A percentile compares a stretch with the other conserved stretches of the same genome.
These are phyloP conservation scores for Fusarium robinianum DNA, from an alignment of 2,329 filamentous ascomycete species.

Conservation along the genomic window DNA sequence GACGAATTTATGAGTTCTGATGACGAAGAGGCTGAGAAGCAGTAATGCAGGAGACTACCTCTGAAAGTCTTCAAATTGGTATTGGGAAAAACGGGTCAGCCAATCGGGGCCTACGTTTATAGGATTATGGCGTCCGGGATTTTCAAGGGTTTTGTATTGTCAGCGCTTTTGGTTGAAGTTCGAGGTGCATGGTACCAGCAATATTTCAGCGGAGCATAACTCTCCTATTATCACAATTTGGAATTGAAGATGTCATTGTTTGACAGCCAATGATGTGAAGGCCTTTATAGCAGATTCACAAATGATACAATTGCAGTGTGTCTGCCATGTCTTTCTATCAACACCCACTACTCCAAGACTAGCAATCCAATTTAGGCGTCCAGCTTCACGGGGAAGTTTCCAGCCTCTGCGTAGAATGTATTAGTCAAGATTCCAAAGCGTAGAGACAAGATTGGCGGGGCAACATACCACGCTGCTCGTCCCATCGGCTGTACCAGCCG, in stretches of 20 bases:
- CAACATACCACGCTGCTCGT: slow-evolving; percentile 88
- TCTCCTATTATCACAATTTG: too few species aligned
- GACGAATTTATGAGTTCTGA: slow-evolving; percentile 74
- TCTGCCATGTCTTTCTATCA: slow-evolving; percentile 41
- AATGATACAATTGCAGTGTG: slow-evolving; percentile 46
- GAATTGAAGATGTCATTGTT: slow-evolving; percentile 17
- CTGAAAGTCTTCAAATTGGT: slow-evolving; percentile 1
- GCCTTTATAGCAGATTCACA: slow-evolving; percentile 39
- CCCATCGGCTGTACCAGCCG: slow-evolving; percentile 92
- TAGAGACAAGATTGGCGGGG: background rate
- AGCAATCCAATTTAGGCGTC: slow-evolving; percentile 55
- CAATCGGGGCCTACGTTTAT: slow-evolving; percentile 30
- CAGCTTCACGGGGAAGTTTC: slow-evolving; percentile 69
- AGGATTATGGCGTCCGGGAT: slow-evolving; percentile 33
- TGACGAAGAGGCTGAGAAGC: slow-evolving; percentile 56
- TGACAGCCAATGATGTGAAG: slow-evolving; percentile 30
- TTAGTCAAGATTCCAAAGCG: slow-evolving; percentile 38
- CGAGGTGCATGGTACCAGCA: slow-evolving; percentile 29
- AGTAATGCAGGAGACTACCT: slow-evolving; percentile 11
- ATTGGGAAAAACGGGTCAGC: slow-evolving; percentile 17
- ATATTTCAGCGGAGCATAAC: slow-evolving; percentile 12
- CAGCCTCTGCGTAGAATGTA: slow-evolving; percentile 58
- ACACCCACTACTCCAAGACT: slow-evolving; percentile 31
- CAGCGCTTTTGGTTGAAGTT: slow-evolving; percentile 21
- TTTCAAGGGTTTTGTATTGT: slow-evolving; percentile 20